Conservation (phyloP, 208 protist genomes). For the Porcisia deanei region DNA sequence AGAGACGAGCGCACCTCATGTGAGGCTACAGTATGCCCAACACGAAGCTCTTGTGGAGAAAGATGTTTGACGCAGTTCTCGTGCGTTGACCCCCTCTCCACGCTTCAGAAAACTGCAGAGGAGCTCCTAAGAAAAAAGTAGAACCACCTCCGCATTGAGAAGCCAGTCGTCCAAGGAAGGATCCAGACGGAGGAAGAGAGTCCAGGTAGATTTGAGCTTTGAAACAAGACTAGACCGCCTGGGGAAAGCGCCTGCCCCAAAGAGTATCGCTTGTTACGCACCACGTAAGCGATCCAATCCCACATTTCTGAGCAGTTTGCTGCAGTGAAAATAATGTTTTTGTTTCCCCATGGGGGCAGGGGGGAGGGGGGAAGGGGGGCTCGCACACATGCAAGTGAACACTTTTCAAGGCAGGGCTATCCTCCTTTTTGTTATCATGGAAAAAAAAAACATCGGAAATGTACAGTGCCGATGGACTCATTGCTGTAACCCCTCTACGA, state of each 20-base stretch:
- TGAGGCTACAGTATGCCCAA: constrained; percentile 1
- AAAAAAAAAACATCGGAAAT: neutral
- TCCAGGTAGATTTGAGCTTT: too few relatives aligned
- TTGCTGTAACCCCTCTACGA: neutral
- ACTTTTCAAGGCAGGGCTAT: neutral
- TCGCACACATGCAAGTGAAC: too few relatives aligned
- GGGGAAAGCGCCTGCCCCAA: too few relatives aligned
- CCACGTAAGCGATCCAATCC: too few relatives aligned
- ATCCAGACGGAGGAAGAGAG: neutral
- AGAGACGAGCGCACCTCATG: constrained; percentile 42
- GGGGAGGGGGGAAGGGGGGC: too few relatives aligned
- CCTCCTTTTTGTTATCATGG: neutral
- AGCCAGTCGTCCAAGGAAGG: neutral
- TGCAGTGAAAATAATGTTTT: too few relatives aligned
- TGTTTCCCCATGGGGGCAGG: too few relatives aligned
- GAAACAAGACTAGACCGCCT: too few relatives aligned
- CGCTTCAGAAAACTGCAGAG: neutral
- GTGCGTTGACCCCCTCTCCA: neutral
- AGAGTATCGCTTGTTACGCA: too few relatives aligned
- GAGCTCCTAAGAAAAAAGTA: neutral
- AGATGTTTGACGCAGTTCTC: neutral
- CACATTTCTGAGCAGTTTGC: too few relatives aligned
- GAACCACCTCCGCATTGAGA: too few relatives aligned
- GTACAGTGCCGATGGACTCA: neutral
- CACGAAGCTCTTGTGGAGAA: neutral